phyloP scores from a whole-genome alignment of 768 basidiomycete genomes.

The Boletus fagicola region DNA sequence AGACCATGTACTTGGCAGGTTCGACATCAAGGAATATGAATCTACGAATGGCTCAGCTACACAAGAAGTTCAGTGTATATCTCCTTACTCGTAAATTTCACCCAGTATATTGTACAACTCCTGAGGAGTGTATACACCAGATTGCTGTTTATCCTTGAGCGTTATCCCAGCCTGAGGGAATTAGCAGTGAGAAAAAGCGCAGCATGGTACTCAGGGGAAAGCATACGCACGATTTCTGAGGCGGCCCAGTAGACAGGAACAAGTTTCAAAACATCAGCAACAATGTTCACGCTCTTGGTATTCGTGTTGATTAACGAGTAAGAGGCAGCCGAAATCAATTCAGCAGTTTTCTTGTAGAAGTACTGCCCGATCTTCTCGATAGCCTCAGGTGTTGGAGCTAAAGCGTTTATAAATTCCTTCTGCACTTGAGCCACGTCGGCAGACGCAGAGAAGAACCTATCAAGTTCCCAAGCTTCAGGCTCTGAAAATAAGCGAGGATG shows the following conservation, averaged over 20 bases:
- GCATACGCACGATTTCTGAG: slow-evolving; percentile 55
- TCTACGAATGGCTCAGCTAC: slow-evolving; percentile 35
- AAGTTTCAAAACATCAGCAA: slow-evolving; percentile 61
- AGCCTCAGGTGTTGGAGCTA: slow-evolving; percentile 48
- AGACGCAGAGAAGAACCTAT: slow-evolving; percentile 64
- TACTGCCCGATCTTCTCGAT: slow-evolving; percentile 52
- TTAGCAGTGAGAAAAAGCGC: not conserved
- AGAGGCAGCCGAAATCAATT: slow-evolving; percentile 53
- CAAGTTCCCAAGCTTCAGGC: not conserved
- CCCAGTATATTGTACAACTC: slow-evolving; percentile 63
- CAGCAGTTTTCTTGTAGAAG: slow-evolving; percentile 64
- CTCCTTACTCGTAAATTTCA: slow-evolving; percentile 64
- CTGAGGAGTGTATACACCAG: slow-evolving; percentile 60
- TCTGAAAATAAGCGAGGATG: not conserved
- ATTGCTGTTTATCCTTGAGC: slow-evolving; percentile 55
- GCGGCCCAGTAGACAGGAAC: slow-evolving; percentile 73
- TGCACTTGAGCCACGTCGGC: slow-evolving; percentile 37
- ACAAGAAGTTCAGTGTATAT: not conserved
- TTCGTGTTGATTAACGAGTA: slow-evolving; percentile 57
- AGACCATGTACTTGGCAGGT: slow-evolving; percentile 52
- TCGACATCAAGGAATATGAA: slow-evolving; percentile 77
- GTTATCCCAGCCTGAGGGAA: slow-evolving; percentile 61
- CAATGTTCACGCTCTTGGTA: slow-evolving; percentile 58
- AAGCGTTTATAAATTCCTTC: slow-evolving; percentile 48
- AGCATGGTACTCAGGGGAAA: not conserved